phyloP scores from a whole-genome alignment of 306 rosid genomes.

The Pyrus pyrifolia region DNA sequence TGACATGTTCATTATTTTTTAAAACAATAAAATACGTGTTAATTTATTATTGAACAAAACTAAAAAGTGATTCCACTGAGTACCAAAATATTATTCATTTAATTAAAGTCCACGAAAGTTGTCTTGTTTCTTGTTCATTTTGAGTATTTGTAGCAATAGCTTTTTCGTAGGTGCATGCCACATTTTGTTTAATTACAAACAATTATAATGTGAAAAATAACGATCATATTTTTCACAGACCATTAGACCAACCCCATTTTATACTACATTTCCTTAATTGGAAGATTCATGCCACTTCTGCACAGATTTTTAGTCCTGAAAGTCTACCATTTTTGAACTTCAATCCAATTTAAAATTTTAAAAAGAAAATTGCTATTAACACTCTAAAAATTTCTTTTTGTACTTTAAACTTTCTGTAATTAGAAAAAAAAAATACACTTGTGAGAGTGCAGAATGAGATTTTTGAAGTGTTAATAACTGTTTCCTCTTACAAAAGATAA shows the following conservation, averaged over 20 bases:
- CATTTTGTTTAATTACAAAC: conserved; percentile 19
- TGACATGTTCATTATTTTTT: too few species aligned
- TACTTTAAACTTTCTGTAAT: too few species aligned
- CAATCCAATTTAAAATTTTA: background rate
- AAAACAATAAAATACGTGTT: too few species aligned
- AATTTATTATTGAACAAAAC: too few species aligned
- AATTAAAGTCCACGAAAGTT: background rate
- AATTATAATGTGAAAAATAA: background rate
- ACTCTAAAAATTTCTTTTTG: too few species aligned
- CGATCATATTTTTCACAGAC: background rate
- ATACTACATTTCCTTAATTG: background rate
- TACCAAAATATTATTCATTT: too few species aligned
- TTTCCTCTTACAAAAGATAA: too few species aligned
- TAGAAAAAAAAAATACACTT: too few species aligned
- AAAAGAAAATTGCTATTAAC: too few species aligned
- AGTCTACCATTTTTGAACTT: background rate
- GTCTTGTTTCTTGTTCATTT: conserved; percentile 9
- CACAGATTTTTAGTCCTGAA: conserved; percentile 8
- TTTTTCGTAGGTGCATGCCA: conserved; percentile 7
- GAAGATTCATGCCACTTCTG: conserved; percentile 7
- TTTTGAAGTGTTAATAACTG: too few species aligned
- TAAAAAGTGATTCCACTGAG: too few species aligned
- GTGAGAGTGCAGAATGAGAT: too few species aligned
- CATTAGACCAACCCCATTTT: background rate
- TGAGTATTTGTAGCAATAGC: conserved; percentile 11